Evolutionary conservation across 257 asterid genomes (phyloP).

Genomic region (Ligustrum vulgare): DNA sequence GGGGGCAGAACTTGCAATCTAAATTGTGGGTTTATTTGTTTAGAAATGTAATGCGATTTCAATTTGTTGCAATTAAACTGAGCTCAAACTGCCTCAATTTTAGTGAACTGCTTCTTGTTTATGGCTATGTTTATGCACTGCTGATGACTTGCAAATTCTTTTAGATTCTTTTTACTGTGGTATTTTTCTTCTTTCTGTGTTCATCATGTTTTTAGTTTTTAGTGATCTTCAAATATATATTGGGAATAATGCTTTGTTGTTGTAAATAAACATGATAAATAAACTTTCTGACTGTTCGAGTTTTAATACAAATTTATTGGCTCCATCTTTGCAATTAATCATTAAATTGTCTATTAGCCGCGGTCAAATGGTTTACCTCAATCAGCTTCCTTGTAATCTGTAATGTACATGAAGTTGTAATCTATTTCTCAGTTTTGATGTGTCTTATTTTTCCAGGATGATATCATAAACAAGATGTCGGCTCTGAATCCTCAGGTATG

Average conservation of each 20-base stretch:
- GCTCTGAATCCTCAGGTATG: slow-evolving; percentile 90
- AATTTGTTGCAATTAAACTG: slow-evolving; percentile 6
- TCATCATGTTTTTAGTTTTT: not conserved
- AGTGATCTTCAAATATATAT: not conserved
- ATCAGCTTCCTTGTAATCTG: not conserved
- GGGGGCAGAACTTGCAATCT: not conserved
- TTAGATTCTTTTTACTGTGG: not conserved
- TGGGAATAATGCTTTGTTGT: too few relatives aligned
- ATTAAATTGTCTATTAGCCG: slow-evolving; percentile 5
- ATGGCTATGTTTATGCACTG: slow-evolving; percentile 6
- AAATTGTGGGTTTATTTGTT: not conserved
- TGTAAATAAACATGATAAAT: too few relatives aligned
- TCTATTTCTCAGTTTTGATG: slow-evolving; percentile 3
- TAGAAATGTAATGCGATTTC: not conserved
- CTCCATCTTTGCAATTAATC: slow-evolving; percentile 7
- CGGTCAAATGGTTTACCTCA: slow-evolving; percentile 5
- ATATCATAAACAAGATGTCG: slow-evolving; percentile 60
- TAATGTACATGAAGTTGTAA: not conserved
- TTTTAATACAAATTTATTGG: not conserved
- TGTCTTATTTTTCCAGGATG: slow-evolving; percentile 52
- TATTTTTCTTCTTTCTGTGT: not conserved
- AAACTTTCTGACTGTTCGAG: not conserved
- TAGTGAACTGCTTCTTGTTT: not conserved
- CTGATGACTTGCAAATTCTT: slow-evolving; percentile 6
- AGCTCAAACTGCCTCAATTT: not conserved